Conservation (phyloP, 2,329 filamentous ascomycete species). For the Epicoccum sorghinum region DNA sequence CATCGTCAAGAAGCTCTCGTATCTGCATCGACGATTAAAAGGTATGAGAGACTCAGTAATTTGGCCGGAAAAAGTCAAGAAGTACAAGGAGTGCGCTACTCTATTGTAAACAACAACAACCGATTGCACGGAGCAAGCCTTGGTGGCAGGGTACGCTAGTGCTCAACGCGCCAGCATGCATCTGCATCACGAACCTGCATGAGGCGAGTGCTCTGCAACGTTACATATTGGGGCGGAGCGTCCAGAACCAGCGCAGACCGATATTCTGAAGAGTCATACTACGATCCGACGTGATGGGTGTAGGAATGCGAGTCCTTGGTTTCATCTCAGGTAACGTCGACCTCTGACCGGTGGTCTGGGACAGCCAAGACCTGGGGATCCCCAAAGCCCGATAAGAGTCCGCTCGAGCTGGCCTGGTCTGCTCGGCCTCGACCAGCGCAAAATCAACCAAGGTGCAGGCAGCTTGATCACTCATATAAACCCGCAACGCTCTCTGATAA, state of each 20-base stretch:
- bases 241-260: not conserved
- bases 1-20: no score
- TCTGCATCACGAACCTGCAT: constrained; percentile 6
- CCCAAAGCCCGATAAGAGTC: not conserved
- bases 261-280: constrained; percentile 11
- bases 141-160: constrained; percentile 22
- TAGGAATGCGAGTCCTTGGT: constrained; percentile 10
- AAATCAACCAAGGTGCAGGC: not conserved
- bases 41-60: no score
- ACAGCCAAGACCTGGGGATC: constrained; percentile 10
- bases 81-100: not conserved
- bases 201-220: constrained; percentile 11
- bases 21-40: no score
- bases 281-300: constrained; percentile 6
- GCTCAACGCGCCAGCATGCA: constrained; percentile 11
- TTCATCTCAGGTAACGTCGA: constrained; percentile 14
- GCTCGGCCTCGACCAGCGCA: not conserved
- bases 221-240: constrained; percentile 24
- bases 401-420: not conserved
- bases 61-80: not conserved
- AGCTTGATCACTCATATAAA: not conserved
- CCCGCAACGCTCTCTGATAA: constrained; percentile 18
- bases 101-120: not conserved
- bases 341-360: constrained; percentile 8
- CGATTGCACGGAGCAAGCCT: not conserved